phyloP scores from a whole-genome alignment of 768 basidiomycete genomes.

The Naganishia randhawae region DNA sequence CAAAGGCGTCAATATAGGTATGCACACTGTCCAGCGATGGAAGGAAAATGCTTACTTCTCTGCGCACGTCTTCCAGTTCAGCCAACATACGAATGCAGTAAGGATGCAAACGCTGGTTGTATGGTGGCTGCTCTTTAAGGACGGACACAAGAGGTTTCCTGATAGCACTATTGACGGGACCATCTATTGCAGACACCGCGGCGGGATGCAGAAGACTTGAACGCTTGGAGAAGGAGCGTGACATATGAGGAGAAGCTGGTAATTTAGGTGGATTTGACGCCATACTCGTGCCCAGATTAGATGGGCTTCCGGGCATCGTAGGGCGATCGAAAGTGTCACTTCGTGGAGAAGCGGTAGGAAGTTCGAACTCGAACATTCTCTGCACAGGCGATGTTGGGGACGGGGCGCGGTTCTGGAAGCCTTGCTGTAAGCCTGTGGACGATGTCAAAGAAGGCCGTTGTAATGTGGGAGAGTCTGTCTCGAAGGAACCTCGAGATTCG shows the following conservation, averaged over 20 bases:
- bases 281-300: slow-evolving; percentile 14
- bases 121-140: slow-evolving; percentile 32
- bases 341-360: slow-evolving; percentile 47
- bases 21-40: not conserved
- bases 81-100: slow-evolving; percentile 50
- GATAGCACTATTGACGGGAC: slow-evolving; percentile 17
- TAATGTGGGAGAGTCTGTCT: slow-evolving; percentile 7
- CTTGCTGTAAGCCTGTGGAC: not conserved
- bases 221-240: slow-evolving; percentile 46
- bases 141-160: slow-evolving; percentile 19
- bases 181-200: slow-evolving; percentile 41
- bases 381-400: slow-evolving; percentile 19
- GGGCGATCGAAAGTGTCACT: slow-evolving; percentile 45
- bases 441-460: not conserved
- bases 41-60: slow-evolving; percentile 42
- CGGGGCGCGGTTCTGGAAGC: not conserved
- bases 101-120: slow-evolving; percentile 45
- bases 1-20: not conserved
- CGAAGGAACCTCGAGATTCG: not conserved
- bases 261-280: slow-evolving; percentile 37
- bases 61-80: slow-evolving; percentile 50
- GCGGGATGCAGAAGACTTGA: slow-evolving; percentile 44
- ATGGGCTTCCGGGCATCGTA: slow-evolving; percentile 1
- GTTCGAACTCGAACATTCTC: slow-evolving; percentile 48
- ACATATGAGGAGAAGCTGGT: slow-evolving; percentile 47